These are phyloP conservation scores for Sugiyamaella smithiae DNA, from an alignment of 805 yeast genomes.

Conservation along the genomic window DNA sequence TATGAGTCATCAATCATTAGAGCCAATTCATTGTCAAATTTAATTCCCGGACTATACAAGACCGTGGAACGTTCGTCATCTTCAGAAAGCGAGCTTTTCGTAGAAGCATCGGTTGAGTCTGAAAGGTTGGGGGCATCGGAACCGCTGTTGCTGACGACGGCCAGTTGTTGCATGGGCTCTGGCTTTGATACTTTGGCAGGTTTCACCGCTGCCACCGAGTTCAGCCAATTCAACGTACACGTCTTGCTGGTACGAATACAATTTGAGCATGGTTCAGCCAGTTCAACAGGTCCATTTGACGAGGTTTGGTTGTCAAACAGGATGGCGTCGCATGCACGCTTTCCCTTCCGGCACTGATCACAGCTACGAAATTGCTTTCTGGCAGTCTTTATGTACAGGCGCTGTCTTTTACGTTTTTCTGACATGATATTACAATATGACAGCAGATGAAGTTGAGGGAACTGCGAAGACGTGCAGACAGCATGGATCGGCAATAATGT, in stretches of 20 bases:
- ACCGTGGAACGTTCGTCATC: no score
- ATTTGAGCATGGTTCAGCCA: conserved; percentile 4
- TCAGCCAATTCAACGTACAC: conserved; percentile 6
- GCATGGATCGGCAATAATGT: no score
- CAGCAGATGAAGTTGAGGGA: no score
- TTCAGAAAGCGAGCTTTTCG: no score
- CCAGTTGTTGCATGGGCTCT: neutral
- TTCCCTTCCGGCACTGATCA: conserved; percentile 2
- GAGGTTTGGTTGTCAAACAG: neutral
- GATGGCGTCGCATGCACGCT: conserved; percentile 1
- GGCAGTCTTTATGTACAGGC: neutral
- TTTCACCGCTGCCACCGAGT: neutral
- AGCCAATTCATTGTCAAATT: neutral
- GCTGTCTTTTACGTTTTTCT: neutral
- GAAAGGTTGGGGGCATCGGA: no score
- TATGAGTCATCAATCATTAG: neutral
- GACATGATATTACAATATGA: no score
- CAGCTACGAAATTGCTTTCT: conserved; percentile 2
- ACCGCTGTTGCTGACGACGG: no score
- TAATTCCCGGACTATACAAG: neutral
- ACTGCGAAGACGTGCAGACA: no score
- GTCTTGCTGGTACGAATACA: neutral
- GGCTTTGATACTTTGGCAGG: neutral
- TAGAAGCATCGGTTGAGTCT: no score
- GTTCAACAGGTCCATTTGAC: neutral